Percentiles rank a stretch among this genome's conserved stretches.
Conservation (phyloP, 1,284 basidiomycete species). For the Moesziomyces antarcticus region DNA sequence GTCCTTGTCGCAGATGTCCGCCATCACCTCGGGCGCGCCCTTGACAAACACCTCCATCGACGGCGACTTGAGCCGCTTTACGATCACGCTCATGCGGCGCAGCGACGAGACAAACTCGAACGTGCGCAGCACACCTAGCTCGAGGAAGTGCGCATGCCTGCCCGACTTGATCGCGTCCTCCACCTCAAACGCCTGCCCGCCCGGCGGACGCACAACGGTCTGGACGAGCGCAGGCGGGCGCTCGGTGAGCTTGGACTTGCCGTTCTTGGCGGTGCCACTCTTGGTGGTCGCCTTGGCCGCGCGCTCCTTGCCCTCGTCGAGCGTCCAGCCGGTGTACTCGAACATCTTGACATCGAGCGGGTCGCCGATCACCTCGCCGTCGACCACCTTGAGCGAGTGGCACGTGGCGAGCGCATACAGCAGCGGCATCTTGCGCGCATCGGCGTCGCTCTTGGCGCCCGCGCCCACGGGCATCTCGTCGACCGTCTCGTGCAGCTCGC, state of each 20-base stretch:
- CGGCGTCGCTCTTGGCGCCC: constrained; percentile 68
- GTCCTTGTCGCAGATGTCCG: constrained; percentile 78
- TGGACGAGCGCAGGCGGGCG: constrained; percentile 92
- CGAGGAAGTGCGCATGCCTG: constrained; percentile 94
- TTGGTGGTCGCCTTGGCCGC: constrained; percentile 54
- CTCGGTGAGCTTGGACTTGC: constrained; percentile 70
- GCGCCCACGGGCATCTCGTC: constrained; percentile 79
- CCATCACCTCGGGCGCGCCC: constrained; percentile 97
- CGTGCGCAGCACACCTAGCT: constrained; percentile 89
- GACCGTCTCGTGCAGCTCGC: constrained; percentile 87
- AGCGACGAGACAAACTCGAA: constrained; percentile 96
- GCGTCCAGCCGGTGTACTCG: constrained; percentile 92
- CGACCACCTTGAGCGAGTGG: constrained; percentile 92
- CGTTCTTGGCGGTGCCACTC: constrained; percentile 61
- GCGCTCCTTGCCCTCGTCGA: constrained; percentile 79
- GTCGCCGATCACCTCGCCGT: constrained; percentile 90
- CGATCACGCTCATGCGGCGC: constrained; percentile 95
- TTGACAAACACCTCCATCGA: constrained; percentile 99
- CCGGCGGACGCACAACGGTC: constrained; percentile 94
- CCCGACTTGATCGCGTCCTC: constrained; percentile 86
- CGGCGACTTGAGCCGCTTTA: constrained; percentile 90
- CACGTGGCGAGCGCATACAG: constrained; percentile 94
- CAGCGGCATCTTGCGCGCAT: constrained; percentile 79
- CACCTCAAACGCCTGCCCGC: constrained; percentile 84
- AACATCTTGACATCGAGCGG: constrained; percentile 91